A percentile compares a stretch with the other conserved stretches of the same genome.
Conservation (phyloP, 306 rosid genomes). For the Luffa aegyptiaca region DNA sequence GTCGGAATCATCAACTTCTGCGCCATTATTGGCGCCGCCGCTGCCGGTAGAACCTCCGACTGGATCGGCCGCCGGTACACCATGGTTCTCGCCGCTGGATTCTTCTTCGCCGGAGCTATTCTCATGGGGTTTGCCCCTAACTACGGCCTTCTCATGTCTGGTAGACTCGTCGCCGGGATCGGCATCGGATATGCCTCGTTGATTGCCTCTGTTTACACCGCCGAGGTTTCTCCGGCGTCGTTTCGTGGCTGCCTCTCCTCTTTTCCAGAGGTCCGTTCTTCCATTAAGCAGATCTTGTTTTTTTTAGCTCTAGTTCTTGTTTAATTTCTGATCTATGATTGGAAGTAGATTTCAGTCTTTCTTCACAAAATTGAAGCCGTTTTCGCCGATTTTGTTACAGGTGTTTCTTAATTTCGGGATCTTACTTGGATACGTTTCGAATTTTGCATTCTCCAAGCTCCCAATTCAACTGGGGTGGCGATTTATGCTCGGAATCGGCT, state of each 20-base stretch:
- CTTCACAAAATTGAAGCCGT: not conserved
- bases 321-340: not conserved
- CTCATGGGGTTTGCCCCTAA: slow-evolving; percentile 49
- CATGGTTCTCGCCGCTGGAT: slow-evolving; percentile 25
- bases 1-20: slow-evolving; percentile 37
- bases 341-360: not conserved
- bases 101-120: slow-evolving; percentile 45
- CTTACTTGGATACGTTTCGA: not conserved
- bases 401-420: not conserved
- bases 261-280: not conserved
- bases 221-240: not conserved
- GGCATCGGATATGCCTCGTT: not conserved
- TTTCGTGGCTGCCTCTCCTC: not conserved
- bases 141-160: slow-evolving; percentile 26
- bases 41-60: not conserved
- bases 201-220: not conserved
- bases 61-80: slow-evolving; percentile 45
- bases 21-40: slow-evolving; percentile 36
- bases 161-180: not conserved
- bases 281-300: not conserved
- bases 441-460: slow-evolving; percentile 2
- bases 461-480: slow-evolving; percentile 44
- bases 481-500: slow-evolving; percentile 66
- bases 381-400: not conserved
- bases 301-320: too few relatives aligned